phyloP scores from a whole-genome alignment of 257 asterid species.

The Nicotiana tomentosiformis region DNA sequence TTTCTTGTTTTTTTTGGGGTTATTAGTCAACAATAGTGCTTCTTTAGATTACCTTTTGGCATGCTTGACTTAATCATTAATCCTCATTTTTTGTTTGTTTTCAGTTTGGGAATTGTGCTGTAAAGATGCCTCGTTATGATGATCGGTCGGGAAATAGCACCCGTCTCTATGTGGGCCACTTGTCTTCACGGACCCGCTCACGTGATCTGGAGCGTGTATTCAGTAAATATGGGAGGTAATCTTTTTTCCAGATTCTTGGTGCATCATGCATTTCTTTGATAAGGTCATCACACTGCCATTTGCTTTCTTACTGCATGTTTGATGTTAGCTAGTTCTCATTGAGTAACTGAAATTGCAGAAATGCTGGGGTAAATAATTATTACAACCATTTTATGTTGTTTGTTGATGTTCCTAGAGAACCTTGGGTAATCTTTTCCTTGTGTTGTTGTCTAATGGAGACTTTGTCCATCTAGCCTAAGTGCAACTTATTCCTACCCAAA shows the following conservation, averaged over 20 bases:
- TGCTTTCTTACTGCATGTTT: background rate
- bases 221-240: constrained; percentile 91
- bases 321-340: background rate
- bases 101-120: constrained; percentile 24
- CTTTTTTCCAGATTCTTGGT: background rate
- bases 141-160: constrained; percentile 68
- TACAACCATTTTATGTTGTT: background rate
- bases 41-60: background rate
- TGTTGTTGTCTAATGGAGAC: background rate
- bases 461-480: background rate
- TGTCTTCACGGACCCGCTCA: constrained; percentile 89
- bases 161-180: constrained; percentile 96
- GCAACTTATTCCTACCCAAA: background rate
- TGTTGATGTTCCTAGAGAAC: background rate
- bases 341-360: background rate
- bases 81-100: background rate
- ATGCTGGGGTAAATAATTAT: background rate
- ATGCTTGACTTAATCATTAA: background rate
- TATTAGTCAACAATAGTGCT: background rate
- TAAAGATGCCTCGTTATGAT: constrained; percentile 80
- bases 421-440: background rate
- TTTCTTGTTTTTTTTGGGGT: background rate
- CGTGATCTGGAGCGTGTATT: constrained; percentile 87
- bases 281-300: background rate
- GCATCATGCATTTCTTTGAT: background rate